Evolutionary conservation across 148 eudicot species (phyloP), one percentile per base, ranked within the genome.

Genomic region (Silene conica): DNA sequence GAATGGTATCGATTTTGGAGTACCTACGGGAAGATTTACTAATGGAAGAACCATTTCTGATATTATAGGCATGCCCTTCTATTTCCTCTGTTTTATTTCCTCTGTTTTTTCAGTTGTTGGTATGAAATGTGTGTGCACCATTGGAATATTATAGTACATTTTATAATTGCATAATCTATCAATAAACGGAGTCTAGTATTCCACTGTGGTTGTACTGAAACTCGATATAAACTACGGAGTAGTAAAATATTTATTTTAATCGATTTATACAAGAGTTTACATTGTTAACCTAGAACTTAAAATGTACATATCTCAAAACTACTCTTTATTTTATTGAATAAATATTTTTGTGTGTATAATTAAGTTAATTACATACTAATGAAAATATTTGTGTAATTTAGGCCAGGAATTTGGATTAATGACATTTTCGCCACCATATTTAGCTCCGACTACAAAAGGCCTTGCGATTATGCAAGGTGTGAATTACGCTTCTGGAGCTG

Each of bases 401-500:
- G 97, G 96, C 14, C 85, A 89, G 73, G 80, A 86, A 68, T 8
- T 88, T 8, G 97, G 98, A 6, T 76, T 91, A 20, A 55, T 23
- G 50, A 83, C 80, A 9, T 88, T 76, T 73, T 85, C 84, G 3
- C 98, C 97, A 38, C 98, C 97, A 0, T 93, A 82, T 60, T 82
- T 93, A 87, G 95, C 87, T 79, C 98, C 98, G 73, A 89, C 86
- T 13, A 93, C 97, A 34, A 52, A 58, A 3, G 97, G 97, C 50
- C 45, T 28, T 20, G 66, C 82, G 38, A 74, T 87, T 68, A 73
- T 89, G 57, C 70, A 83, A 54, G 98, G 98, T 71, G 98, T 93
- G 45, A 93, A 93, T 78, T 93, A 88, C 80, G 98, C 95, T 73
- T 93, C 98, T 52, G 98, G 95, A 34, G 98, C 88, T 54, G 98